Conservation (phyloP, 768 basidiomycete species). For the Pholiota microspora region DNA sequence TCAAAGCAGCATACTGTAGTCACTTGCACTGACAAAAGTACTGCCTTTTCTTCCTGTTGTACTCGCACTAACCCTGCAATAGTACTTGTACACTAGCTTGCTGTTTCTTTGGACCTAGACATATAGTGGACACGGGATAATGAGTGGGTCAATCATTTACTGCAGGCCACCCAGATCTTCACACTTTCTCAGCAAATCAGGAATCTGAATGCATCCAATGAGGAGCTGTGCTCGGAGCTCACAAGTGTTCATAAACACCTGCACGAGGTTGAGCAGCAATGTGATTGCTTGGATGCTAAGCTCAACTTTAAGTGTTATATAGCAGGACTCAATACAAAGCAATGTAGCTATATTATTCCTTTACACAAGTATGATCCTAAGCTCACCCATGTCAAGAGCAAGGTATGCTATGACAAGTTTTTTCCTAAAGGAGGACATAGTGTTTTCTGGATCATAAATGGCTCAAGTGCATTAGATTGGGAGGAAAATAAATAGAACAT, state of each 20-base stretch:
- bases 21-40: constrained; percentile 8
- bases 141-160: constrained; percentile 16
- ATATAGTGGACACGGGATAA: constrained; percentile 21
- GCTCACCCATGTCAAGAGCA: constrained; percentile 12
- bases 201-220: constrained; percentile 19
- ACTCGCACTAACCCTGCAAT: constrained; percentile 11
- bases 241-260: constrained; percentile 8
- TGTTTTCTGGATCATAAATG: constrained; percentile 15
- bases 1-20: constrained; percentile 2
- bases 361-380: constrained; percentile 9
- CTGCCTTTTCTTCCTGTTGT: constrained; percentile 7
- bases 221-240: constrained; percentile 16
- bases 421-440: constrained; percentile 14
- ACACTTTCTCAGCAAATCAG: constrained; percentile 24
- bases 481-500: constrained; percentile 11
- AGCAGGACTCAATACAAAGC: not conserved
- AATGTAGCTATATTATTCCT: not conserved
- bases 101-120: constrained; percentile 23
- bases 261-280: constrained; percentile 10
- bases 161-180: constrained; percentile 24
- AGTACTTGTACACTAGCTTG: constrained; percentile 20
- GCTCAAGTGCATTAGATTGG: constrained; percentile 14
- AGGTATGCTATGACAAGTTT: constrained; percentile 8
- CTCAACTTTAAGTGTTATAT: constrained; percentile 10
- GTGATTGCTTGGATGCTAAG: constrained; percentile 17